Conservation (phyloP, 106 monocot species). For the Iris macrosiphon region DNA sequence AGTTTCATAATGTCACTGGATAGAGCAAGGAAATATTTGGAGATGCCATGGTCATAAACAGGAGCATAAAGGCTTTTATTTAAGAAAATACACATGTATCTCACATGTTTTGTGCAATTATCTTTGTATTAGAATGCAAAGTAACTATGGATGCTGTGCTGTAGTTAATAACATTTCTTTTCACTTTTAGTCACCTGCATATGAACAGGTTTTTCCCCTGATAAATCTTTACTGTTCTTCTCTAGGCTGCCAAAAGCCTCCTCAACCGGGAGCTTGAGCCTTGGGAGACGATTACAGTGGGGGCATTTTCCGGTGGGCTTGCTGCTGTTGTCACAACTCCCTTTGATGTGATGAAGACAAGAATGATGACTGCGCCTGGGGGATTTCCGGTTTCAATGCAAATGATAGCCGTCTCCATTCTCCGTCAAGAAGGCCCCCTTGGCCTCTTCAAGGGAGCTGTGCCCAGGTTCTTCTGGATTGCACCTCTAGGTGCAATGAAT, state of each 20-base stretch:
- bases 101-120: too few species aligned
- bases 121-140: too few species aligned
- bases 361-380: conserved; percentile 90
- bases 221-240: too few species aligned
- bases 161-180: too few species aligned
- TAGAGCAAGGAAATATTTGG: too few species aligned
- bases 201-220: too few species aligned
- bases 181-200: too few species aligned
- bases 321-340: conserved; percentile 90
- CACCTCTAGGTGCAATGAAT: conserved; percentile 98
- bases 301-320: conserved; percentile 88
- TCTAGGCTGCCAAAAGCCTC: conserved; percentile 64
- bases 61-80: too few species aligned
- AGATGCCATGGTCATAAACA: too few species aligned
- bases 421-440: conserved; percentile 74
- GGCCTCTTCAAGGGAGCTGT: conserved; percentile 97
- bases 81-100: too few species aligned
- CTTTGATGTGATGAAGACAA: conserved; percentile 98
- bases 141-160: too few species aligned
- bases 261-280: conserved; percentile 80
- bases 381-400: conserved; percentile 76
- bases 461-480: conserved; percentile 99
- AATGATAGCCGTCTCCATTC: conserved; percentile 80
- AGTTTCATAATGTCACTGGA: too few species aligned
- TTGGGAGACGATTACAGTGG: conserved; percentile 81